phyloP scores from a whole-genome alignment of 768 basidiomycete genomes.

The Melanogaster broomeanus region DNA sequence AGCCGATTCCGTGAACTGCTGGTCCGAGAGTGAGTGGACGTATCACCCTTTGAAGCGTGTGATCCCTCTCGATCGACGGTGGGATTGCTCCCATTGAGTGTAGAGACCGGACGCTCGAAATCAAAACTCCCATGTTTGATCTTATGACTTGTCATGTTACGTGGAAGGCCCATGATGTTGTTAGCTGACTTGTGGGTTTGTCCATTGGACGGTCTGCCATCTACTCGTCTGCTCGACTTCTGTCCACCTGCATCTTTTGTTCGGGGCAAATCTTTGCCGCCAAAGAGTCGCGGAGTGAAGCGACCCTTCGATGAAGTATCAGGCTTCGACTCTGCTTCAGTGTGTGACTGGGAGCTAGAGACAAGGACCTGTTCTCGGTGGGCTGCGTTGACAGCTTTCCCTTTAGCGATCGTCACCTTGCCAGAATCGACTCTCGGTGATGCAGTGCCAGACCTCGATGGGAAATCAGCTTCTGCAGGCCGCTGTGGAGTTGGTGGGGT shows the following conservation, averaged over 20 bases:
- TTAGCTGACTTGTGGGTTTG: slow-evolving; percentile 8
- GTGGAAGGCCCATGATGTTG: slow-evolving; percentile 7
- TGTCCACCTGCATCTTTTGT: slow-evolving; percentile 23
- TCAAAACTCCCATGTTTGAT: slow-evolving; percentile 76
- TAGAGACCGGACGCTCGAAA: slow-evolving; percentile 66
- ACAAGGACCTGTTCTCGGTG: slow-evolving; percentile 30
- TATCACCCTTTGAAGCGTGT: slow-evolving; percentile 3
- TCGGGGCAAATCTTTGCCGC: slow-evolving; percentile 25
- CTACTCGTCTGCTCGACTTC: slow-evolving; percentile 23
- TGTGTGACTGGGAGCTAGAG: slow-evolving; percentile 21
- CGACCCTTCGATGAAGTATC: slow-evolving; percentile 18
- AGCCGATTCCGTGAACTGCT: slow-evolving; percentile 12
- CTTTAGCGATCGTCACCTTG: slow-evolving; percentile 18
- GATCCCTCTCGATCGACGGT: slow-evolving; percentile 21
- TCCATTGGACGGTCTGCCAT: slow-evolving; percentile 5
- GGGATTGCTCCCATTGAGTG: slow-evolving; percentile 31
- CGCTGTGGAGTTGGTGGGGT: slow-evolving; percentile 39
- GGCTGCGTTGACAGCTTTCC: slow-evolving; percentile 5
- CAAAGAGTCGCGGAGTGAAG: slow-evolving; percentile 33
- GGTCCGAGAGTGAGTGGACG: slow-evolving; percentile 2
- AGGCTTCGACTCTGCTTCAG: not conserved
- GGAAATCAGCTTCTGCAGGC: slow-evolving; percentile 12
- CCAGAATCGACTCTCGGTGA: slow-evolving; percentile 11
- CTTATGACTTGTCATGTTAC: slow-evolving; percentile 39
- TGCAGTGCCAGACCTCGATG: slow-evolving; percentile 1